Evolutionary conservation across 148 eudicot species (phyloP).

Genomic region (Vaccinium vitisidaea): DNA sequence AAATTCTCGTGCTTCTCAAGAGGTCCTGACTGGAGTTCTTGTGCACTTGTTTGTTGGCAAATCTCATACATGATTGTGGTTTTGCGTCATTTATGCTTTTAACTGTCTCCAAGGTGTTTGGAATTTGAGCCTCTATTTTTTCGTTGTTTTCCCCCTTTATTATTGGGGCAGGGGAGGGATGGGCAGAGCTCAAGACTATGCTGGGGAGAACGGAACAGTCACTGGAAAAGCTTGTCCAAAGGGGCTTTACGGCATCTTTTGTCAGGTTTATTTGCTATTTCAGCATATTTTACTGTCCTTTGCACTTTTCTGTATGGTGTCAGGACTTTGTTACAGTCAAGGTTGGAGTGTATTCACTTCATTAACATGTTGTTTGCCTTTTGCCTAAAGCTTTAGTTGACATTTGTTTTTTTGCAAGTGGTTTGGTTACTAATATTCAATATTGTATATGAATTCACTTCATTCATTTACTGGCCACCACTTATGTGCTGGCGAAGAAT

Average conservation of each 20-base stretch:
- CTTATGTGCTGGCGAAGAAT: not conserved
- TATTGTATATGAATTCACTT: not conserved
- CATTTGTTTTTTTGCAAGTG: not conserved
- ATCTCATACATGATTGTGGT: not conserved
- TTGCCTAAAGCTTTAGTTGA: not conserved
- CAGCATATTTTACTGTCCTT: not conserved
- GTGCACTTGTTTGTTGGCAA: not conserved
- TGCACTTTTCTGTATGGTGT: not conserved
- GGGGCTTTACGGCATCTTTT: conserved; percentile 92
- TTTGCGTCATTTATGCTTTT: not conserved
- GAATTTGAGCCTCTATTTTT: not conserved
- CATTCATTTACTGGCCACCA: not conserved
- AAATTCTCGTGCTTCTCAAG: not conserved
- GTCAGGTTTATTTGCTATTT: conserved; percentile 53
- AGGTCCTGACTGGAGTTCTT: not conserved
- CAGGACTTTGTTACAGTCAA: not conserved
- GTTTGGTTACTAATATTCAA: not conserved
- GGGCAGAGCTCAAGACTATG: conserved; percentile 63
- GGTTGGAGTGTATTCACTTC: not conserved
- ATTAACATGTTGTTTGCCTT: not conserved
- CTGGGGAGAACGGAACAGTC: conserved; percentile 85
- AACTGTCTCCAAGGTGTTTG: not conserved
- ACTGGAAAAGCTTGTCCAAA: conserved; percentile 86
- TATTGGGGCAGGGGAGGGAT: conserved; percentile 69
- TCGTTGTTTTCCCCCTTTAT: not conserved